These are phyloP conservation scores for Annulohypoxylon bovei DNA, from an alignment of 495 filamentous ascomycete species.

Conservation along the genomic window DNA sequence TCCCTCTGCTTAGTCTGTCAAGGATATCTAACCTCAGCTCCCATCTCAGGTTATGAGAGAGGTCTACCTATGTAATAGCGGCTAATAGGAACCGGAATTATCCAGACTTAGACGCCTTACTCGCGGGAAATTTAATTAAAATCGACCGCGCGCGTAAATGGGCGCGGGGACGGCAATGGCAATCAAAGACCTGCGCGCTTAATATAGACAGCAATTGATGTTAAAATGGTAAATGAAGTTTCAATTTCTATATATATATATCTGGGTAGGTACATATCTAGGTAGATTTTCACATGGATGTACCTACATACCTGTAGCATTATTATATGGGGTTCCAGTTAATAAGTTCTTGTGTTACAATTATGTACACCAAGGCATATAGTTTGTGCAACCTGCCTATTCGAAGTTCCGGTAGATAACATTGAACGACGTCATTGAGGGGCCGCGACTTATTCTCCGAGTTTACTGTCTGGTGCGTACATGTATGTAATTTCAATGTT, in stretches of 20 bases:
- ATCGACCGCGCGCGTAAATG: constrained; percentile 35
- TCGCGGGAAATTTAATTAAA: constrained; percentile 10
- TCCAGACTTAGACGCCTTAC: constrained; percentile 7
- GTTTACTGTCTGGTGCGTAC: background rate
- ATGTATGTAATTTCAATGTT: no score
- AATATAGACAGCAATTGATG: background rate
- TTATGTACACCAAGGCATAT: no score
- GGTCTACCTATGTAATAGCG: background rate
- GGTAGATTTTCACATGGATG: no score
- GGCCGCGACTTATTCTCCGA: constrained; percentile 15
- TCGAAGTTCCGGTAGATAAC: constrained; percentile 12
- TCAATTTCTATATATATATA: background rate
- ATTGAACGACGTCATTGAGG: constrained; percentile 42
- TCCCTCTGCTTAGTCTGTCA: background rate
- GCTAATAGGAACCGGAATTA: constrained; percentile 2
- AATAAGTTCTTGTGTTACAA: constrained; percentile 13
- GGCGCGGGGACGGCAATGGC: constrained; percentile 11
- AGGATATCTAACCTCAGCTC: background rate
- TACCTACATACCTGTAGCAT: no score
- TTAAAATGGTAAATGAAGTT: background rate
- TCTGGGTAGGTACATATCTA: no score
- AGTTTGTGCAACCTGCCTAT: constrained; percentile 25
- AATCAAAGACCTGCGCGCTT: constrained; percentile 10
- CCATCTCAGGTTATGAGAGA: background rate
- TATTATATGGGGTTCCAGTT: no score